Evolutionary conservation across 768 basidiomycete genomes (phyloP).

Genomic region (Gymnopilus dilepis): DNA sequence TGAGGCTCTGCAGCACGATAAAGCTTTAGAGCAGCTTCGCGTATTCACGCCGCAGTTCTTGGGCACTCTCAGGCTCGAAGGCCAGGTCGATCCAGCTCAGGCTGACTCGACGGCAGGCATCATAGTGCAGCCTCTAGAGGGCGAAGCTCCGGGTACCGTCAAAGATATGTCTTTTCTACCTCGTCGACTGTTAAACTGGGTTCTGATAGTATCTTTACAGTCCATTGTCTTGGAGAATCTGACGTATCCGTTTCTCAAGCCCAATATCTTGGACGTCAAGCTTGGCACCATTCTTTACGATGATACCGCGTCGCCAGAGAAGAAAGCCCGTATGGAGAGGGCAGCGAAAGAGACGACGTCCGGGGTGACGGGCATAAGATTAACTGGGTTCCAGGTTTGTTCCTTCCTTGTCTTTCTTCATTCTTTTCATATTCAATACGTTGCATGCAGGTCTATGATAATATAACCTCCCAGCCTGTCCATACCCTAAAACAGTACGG

Average conservation of each 20-base stretch:
- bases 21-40: slow-evolving; percentile 47
- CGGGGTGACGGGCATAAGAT: slow-evolving; percentile 68
- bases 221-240: slow-evolving; percentile 89
- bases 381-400: slow-evolving; percentile 90
- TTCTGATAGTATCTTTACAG: slow-evolving; percentile 44
- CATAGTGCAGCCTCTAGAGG: slow-evolving; percentile 28
- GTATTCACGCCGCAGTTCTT: slow-evolving; percentile 77
- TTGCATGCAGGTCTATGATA: slow-evolving; percentile 69
- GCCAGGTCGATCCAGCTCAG: slow-evolving; percentile 51
- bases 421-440: neutral
- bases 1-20: slow-evolving; percentile 50
- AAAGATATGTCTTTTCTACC: slow-evolving; percentile 50
- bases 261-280: slow-evolving; percentile 91
- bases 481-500: slow-evolving; percentile 80
- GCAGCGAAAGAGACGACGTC: slow-evolving; percentile 76
- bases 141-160: slow-evolving; percentile 19
- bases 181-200: neutral
- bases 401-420: neutral
- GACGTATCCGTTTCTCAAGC: slow-evolving; percentile 71
- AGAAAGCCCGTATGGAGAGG: slow-evolving; percentile 77
- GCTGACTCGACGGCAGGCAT: slow-evolving; percentile 29
- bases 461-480: slow-evolving; percentile 56
- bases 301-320: slow-evolving; percentile 66
- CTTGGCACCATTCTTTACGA: slow-evolving; percentile 92
- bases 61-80: slow-evolving; percentile 78